Evolutionary conservation across 495 filamentous ascomycete genomes (phyloP).

Genomic region (Penicillium diatomitis): DNA sequence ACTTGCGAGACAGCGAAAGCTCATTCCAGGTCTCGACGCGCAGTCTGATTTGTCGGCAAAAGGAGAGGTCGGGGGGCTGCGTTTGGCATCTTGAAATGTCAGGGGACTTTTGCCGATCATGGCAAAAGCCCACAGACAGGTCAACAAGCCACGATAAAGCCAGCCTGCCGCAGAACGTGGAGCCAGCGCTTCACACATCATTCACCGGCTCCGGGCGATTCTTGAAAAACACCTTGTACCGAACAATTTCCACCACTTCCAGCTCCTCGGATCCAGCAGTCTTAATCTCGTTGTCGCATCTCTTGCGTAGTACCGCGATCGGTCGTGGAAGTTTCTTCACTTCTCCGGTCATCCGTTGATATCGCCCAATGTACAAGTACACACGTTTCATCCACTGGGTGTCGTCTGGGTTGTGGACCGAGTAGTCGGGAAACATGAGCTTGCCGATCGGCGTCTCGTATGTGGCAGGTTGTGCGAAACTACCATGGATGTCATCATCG

Average conservation of each 20-base stretch:
- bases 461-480: constrained; percentile 7
- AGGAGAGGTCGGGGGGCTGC: too few relatives aligned
- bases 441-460: constrained; percentile 56
- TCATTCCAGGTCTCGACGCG: too few relatives aligned
- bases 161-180: too few relatives aligned
- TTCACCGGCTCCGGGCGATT: constrained; percentile 79
- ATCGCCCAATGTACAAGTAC: constrained; percentile 77
- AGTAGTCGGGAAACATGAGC: constrained; percentile 71
- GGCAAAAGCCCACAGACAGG: too few relatives aligned
- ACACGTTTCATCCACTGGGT: constrained; percentile 80
- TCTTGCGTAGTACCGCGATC: constrained; percentile 57
- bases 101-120: too few relatives aligned
- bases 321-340: constrained; percentile 75
- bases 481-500: constrained; percentile 11
- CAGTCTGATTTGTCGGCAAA: too few relatives aligned
- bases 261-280: constrained; percentile 35
- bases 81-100: too few relatives aligned
- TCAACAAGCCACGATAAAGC: too few relatives aligned
- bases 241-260: constrained; percentile 78
- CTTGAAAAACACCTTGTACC: constrained; percentile 83
- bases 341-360: constrained; percentile 85
- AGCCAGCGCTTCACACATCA: constrained; percentile 14
- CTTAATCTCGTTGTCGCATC: not conserved
- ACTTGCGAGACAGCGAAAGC: too few relatives aligned
- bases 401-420: constrained; percentile 36